A percentile compares a stretch with the other conserved stretches of the same genome.
Evolutionary conservation across 768 basidiomycete species (phyloP).

Genomic region (Guyanaporus albipodus): DNA sequence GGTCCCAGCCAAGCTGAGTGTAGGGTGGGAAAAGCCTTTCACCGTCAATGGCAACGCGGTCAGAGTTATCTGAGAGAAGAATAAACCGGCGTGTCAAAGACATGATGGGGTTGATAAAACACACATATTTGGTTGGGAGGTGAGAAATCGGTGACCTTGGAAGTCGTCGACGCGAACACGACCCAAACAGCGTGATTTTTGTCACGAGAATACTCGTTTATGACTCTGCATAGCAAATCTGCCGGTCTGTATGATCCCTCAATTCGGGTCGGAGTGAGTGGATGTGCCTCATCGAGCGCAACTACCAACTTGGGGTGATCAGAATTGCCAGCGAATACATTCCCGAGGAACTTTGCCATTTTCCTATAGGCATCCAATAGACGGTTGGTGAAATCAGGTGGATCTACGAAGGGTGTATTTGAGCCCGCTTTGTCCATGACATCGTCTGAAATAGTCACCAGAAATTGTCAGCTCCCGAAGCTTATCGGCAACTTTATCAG

Average conservation of each 20-base stretch:
- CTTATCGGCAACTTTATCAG: too few relatives aligned
- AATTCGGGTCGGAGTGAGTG: too few relatives aligned
- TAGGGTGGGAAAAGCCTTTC: conserved; percentile 5
- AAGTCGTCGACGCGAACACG: conserved; percentile 15
- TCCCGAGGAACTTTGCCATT: too few relatives aligned
- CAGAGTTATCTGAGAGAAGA: conserved; percentile 7
- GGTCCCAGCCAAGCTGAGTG: conserved; percentile 18
- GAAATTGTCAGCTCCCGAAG: too few relatives aligned
- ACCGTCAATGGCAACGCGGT: neutral
- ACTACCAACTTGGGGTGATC: too few relatives aligned
- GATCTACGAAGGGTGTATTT: too few relatives aligned
- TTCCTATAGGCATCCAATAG: too few relatives aligned
- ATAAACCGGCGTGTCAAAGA: neutral
- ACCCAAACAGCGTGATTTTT: conserved; percentile 9
- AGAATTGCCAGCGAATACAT: too few relatives aligned
- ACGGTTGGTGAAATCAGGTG: too few relatives aligned
- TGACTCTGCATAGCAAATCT: conserved; percentile 2
- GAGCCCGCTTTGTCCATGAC: too few relatives aligned
- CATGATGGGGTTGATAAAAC: neutral
- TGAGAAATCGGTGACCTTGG: conserved; percentile 5
- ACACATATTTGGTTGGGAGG: conserved; percentile 1
- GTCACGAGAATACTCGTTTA: conserved; percentile 7
- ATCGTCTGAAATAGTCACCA: too few relatives aligned
- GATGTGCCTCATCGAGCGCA: too few relatives aligned
- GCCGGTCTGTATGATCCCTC: neutral